Percentiles rank a stretch among this genome's conserved stretches.
These are phyloP conservation scores for Chalciporus piperatus DNA, from an alignment of 768 basidiomycete genomes.

Conservation along the genomic window DNA sequence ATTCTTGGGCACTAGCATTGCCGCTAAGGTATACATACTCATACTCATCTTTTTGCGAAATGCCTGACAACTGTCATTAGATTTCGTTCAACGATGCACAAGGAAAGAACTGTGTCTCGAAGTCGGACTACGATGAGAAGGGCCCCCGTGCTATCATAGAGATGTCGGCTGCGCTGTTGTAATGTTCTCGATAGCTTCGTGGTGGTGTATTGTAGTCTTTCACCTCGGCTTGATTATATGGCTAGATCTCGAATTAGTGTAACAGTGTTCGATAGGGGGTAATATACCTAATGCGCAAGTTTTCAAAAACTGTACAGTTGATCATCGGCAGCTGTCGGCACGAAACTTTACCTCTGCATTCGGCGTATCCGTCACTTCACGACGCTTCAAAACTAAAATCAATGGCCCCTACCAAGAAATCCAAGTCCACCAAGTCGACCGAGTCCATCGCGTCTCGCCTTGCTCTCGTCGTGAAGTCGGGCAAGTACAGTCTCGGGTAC, in stretches of 20 bases:
- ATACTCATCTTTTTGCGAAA: background rate
- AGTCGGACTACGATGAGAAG: constrained; percentile 68
- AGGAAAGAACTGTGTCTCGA: constrained; percentile 72
- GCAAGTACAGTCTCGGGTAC: constrained; percentile 96
- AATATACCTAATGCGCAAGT: constrained; percentile 17
- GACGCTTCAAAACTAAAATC: constrained; percentile 20
- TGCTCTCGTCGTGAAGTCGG: constrained; percentile 97
- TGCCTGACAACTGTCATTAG: constrained; percentile 34
- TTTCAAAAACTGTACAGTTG: constrained; percentile 32
- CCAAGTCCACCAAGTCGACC: constrained; percentile 88
- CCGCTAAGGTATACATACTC: constrained; percentile 66
- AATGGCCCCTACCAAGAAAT: constrained; percentile 96
- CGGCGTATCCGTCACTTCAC: constrained; percentile 14
- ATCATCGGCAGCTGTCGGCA: constrained; percentile 12
- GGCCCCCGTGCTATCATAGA: constrained; percentile 77
- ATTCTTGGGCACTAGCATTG: constrained; percentile 79
- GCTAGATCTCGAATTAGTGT: background rate
- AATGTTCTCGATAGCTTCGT: constrained; percentile 11
- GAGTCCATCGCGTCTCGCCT: constrained; percentile 93
- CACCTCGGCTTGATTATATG: background rate
- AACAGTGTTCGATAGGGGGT: background rate
- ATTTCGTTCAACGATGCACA: constrained; percentile 70
- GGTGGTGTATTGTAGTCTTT: background rate
- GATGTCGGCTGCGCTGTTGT: constrained; percentile 72
- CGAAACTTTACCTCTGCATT: constrained; percentile 12